Percentiles rank a stretch among this genome's conserved stretches.
Evolutionary conservation across 1,284 basidiomycete species (phyloP).

Genomic region (Ustanciosporium gigantosporum): DNA sequence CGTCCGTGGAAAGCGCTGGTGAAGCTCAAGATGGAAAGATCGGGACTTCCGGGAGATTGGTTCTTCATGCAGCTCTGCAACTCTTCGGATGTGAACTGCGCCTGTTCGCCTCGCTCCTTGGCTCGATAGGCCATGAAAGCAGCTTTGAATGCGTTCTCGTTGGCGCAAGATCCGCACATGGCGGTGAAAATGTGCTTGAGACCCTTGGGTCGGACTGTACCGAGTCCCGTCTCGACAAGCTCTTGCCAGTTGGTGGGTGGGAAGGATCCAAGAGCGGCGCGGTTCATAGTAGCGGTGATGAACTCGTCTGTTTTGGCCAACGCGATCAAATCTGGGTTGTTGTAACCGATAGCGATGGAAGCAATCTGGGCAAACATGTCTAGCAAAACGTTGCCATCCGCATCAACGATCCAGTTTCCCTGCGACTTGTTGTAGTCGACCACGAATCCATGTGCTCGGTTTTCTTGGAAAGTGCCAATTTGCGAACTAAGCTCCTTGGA

Average conservation of each 20-base stretch:
- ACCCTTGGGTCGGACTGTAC: slow-evolving; percentile 65
- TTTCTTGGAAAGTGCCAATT: slow-evolving; percentile 63
- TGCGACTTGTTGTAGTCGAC: slow-evolving; percentile 61
- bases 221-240: slow-evolving; percentile 63
- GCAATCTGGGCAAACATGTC: slow-evolving; percentile 67
- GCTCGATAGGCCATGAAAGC: slow-evolving; percentile 65
- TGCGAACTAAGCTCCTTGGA: slow-evolving; percentile 46
- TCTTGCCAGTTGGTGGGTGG: slow-evolving; percentile 65
- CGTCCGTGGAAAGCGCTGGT: slow-evolving; percentile 62
- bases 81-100: slow-evolving; percentile 29
- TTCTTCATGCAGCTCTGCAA: slow-evolving; percentile 65
- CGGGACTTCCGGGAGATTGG: slow-evolving; percentile 64
- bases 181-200: slow-evolving; percentile 63
- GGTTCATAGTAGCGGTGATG: slow-evolving; percentile 62
- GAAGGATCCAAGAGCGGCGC: slow-evolving; percentile 67
- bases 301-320: slow-evolving; percentile 61
- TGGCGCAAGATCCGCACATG: slow-evolving; percentile 61
- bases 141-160: slow-evolving; percentile 66
- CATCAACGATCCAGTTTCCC: slow-evolving; percentile 65
- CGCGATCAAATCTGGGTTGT: slow-evolving; percentile 63
- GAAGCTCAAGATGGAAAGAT: slow-evolving; percentile 66
- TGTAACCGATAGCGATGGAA: slow-evolving; percentile 62
- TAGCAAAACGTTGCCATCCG: slow-evolving; percentile 66
- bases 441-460: slow-evolving; percentile 62
- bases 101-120: slow-evolving; percentile 59